A percentile compares a stretch with the other conserved stretches of the same genome.
These are phyloP conservation scores for Zelopaecilomyces penicillatus DNA, from an alignment of 2,329 filamentous ascomycete species.

Conservation along the genomic window DNA sequence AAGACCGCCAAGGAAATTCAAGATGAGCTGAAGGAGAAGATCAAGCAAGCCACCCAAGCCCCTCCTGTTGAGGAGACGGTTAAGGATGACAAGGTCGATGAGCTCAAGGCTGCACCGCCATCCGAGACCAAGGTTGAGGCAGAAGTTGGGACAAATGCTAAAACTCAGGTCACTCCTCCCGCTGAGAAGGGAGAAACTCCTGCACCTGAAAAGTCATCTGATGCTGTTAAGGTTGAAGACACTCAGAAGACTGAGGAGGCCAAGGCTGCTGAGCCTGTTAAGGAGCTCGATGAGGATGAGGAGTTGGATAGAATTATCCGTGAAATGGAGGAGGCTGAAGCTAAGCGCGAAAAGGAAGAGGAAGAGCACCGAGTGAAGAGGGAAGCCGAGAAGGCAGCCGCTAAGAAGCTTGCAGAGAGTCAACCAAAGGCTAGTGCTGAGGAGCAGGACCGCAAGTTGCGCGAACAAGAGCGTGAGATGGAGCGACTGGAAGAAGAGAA, in stretches of 20 bases:
- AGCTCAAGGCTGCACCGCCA: slow-evolving; percentile 4
- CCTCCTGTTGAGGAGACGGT: slow-evolving; percentile 20
- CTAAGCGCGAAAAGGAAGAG: slow-evolving; percentile 40
- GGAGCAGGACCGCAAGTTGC: slow-evolving; percentile 57
- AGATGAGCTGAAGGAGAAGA: slow-evolving; percentile 73
- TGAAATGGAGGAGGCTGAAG: slow-evolving; percentile 53
- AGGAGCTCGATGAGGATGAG: slow-evolving; percentile 40
- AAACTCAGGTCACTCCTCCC: slow-evolving; percentile 10
- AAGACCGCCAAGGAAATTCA: slow-evolving; percentile 78
- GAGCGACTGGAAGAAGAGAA: slow-evolving; percentile 65
- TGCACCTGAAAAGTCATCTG: slow-evolving; percentile 21
- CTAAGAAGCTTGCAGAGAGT: slow-evolving; percentile 43
- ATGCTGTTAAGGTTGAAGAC: slow-evolving; percentile 9
- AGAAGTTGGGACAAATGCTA: slow-evolving; percentile 21
- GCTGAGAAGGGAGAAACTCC: not conserved
- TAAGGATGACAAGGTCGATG: slow-evolving; percentile 14
- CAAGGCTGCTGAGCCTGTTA: slow-evolving; percentile 19
- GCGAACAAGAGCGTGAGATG: slow-evolving; percentile 65
- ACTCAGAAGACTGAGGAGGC: slow-evolving; percentile 21
- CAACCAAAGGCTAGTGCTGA: slow-evolving; percentile 37
- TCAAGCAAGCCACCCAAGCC: slow-evolving; percentile 51
- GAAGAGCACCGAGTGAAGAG: slow-evolving; percentile 38
- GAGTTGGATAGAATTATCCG: slow-evolving; percentile 52
- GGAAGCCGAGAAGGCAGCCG: slow-evolving; percentile 36
- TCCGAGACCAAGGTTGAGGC: slow-evolving; percentile 22